These are phyloP conservation scores for Hyaloscypha variabilis DNA, from an alignment of 495 filamentous ascomycete genomes.

Conservation along the genomic window DNA sequence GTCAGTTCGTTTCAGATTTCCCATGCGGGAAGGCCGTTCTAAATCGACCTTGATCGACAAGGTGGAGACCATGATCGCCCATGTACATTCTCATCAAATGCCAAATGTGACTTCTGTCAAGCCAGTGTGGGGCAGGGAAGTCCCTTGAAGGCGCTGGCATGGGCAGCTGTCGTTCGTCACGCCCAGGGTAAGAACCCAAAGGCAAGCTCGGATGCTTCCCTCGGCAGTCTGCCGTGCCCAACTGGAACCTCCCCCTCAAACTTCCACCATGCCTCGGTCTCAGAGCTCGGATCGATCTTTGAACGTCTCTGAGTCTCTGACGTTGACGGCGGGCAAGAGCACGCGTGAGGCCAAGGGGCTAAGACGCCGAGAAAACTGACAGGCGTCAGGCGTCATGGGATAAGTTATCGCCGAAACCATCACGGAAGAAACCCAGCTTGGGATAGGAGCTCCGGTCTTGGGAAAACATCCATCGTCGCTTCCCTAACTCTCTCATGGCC, in stretches of 20 bases:
- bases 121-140: not conserved
- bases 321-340: not conserved
- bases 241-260: not conserved
- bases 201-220: not conserved
- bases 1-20: slow-evolving; percentile 17
- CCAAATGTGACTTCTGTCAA: not conserved
- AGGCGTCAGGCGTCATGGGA: not conserved
- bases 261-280: not conserved
- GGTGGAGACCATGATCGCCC: slow-evolving; percentile 3
- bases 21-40: slow-evolving; percentile 2
- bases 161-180: not conserved
- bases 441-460: not conserved
- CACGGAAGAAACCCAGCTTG: not conserved
- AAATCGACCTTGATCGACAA: slow-evolving; percentile 2
- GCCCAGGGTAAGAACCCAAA: not conserved
- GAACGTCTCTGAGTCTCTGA: not conserved
- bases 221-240: not conserved
- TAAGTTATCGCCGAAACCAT: not conserved
- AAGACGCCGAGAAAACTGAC: not conserved
- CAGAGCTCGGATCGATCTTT: not conserved
- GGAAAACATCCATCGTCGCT: not conserved
- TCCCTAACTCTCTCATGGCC: not conserved
- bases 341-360: not conserved
- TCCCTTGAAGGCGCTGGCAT: not conserved
- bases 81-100: not conserved